A percentile compares a stretch with the other conserved stretches of the same genome.
These are phyloP conservation scores for Microbotryum scabiosae DNA, from an alignment of 1,284 basidiomycete species.

Conservation along the genomic window DNA sequence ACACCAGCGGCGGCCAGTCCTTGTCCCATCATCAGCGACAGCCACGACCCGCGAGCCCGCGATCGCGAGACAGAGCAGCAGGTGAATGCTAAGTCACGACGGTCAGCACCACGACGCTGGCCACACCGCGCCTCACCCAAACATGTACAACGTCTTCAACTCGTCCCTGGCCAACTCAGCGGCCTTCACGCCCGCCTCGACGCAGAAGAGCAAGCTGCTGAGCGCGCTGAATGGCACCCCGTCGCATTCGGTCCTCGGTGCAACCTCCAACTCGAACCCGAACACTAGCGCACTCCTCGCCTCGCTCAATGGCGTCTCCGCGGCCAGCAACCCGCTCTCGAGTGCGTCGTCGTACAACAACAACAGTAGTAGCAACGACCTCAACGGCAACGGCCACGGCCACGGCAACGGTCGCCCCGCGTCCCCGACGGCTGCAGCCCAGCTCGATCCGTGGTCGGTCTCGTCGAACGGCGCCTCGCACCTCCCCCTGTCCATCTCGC, in stretches of 20 bases:
- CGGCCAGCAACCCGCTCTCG: background rate
- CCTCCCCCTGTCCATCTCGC: constrained; percentile 40
- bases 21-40: too few species aligned
- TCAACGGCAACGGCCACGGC: constrained; percentile 4
- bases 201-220: constrained; percentile 4
- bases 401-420: background rate
- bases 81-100: too few species aligned
- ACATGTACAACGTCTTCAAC: background rate
- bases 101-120: too few species aligned
- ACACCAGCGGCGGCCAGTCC: too few species aligned
- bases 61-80: too few species aligned
- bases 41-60: too few species aligned
- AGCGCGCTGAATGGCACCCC: constrained; percentile 3
- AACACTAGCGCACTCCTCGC: constrained; percentile 1
- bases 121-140: background rate
- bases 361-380: constrained; percentile 20
- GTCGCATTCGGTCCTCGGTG: background rate
- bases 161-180: background rate
- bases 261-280: background rate
- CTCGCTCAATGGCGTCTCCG: constrained; percentile 5
- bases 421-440: background rate
- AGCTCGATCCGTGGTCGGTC: background rate
- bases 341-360: constrained; percentile 11
- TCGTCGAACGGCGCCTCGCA: constrained; percentile 4
- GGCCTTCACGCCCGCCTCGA: background rate